Base-by-base conservation (phyloP, 2,329 filamentous ascomycete genomes). In the Thelonectria blattea region DNA sequence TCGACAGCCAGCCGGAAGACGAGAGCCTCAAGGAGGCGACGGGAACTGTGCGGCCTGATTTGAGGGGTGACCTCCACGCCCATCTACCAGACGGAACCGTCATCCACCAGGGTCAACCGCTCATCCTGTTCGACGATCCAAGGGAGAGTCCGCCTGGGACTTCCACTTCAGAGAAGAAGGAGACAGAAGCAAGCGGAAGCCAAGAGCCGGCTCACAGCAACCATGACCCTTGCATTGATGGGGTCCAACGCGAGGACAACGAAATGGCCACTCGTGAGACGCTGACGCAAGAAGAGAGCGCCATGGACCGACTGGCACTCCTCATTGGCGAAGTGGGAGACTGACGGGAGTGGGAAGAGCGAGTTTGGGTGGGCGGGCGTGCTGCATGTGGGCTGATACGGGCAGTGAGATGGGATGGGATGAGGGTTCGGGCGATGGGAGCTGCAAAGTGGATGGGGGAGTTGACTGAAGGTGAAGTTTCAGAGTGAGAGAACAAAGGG, bases 221-320 rank as follows among this genome's bases (percentile, higher is more conserved):
- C 17, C 39, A 27, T 30, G 58, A 5, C 27, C 22, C 18, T 20
- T 17, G 27, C 22, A 39, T 18, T 9, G 46, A 32, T 45, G 41
- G 52, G 30, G 48, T 27, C 18, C 32, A 50, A n/a, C 20, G 20
- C 17, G 41, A 27, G 11, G 34, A 47, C 4, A 17, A n/a, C 20
- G 45, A 37, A 49, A 39, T 32, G 47, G 34, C 34, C 34, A 37
- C 5, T 15, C 32, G 24, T 18, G 43, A 62, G 41, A 39, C 11
- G 27, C 46, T 61, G 15, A 37, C 22, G 22, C 42, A 56, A 18
- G 59, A 60, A 34, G 61, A 64, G 17, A 64, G 60, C 42, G 66
- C 62, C 34, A 62, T 68, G 50, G 68, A 70, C 57, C 68, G 66
- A 10, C 52, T 71, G 34, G 55, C 43, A 32, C 56, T 41, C 18